A percentile compares a stretch with the other conserved stretches of the same genome.
Evolutionary conservation across 108 stramenopile species (phyloP).

Genomic region (Pseudonitzschia delicatissima): DNA sequence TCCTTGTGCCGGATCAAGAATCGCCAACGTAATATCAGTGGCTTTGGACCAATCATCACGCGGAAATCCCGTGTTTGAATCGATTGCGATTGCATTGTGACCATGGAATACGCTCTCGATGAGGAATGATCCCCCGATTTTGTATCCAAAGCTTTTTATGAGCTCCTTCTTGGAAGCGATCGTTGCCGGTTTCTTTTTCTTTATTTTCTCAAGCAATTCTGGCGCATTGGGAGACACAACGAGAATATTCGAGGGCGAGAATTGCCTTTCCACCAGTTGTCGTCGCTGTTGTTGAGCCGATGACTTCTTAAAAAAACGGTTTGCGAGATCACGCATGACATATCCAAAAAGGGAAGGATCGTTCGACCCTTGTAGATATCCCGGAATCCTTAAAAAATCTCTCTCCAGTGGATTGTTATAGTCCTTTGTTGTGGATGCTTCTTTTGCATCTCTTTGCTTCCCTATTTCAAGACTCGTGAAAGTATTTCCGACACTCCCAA

Average conservation of each 20-base stretch:
- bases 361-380: constrained; percentile 11
- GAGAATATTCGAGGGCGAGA: background rate
- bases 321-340: constrained; percentile 17
- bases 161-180: background rate
- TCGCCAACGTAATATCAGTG: background rate
- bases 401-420: background rate
- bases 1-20: background rate
- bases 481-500: too few relatives aligned
- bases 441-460: too few relatives aligned
- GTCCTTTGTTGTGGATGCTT: background rate
- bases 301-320: constrained; percentile 9
- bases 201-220: background rate
- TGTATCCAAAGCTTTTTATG: background rate
- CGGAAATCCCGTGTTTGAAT: background rate
- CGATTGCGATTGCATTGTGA: background rate
- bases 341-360: constrained; percentile 14
- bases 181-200: background rate
- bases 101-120: background rate
- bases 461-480: too few relatives aligned
- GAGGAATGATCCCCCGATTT: background rate
- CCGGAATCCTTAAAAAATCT: constrained; percentile 10
- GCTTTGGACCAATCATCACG: background rate
- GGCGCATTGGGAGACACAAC: background rate
- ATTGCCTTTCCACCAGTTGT: background rate
- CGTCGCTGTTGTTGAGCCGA: background rate